Evolutionary conservation across 306 rosid genomes (phyloP).

Genomic region (peach (Prunus persica)): Prunus_persica_NCBIv2 NC_034015.1:18677001-18677500

Average conservation of each 20-base stretch:
- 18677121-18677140: background rate
- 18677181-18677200: background rate
- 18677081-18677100: background rate
- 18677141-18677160: background rate
- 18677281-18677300: slow-evolving; percentile 16
- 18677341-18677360: slow-evolving; percentile 46
- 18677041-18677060: too few species aligned
- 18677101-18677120: background rate
- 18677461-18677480: slow-evolving; percentile 32
- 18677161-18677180: background rate
- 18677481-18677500: slow-evolving; percentile 33
- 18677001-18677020: background rate
- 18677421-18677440: slow-evolving; percentile 57
- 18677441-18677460: slow-evolving; percentile 69
- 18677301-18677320: background rate
- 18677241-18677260: background rate
- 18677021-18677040: background rate
- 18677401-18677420: slow-evolving; percentile 62
- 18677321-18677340: slow-evolving; percentile 45
- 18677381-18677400: slow-evolving; percentile 43
- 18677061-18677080: background rate
- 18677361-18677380: slow-evolving; percentile 48
- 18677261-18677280: background rate
- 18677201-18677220: background rate
- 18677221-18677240: background rate